phyloP scores from a whole-genome alignment of 345 rosid genomes.

The Leavenworthia alabamica region DNA sequence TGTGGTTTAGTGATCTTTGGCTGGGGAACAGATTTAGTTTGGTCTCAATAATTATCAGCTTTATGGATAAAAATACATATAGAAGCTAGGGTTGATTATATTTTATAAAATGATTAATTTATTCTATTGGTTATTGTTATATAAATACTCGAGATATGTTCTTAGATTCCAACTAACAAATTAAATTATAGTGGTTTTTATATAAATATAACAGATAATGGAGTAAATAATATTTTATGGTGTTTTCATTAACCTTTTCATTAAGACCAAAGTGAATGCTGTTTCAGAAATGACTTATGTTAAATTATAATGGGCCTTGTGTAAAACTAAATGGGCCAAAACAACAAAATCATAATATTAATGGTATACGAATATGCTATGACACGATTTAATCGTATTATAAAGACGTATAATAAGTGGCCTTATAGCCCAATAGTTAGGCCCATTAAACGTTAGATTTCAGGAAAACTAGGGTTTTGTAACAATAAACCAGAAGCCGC shows the following conservation, averaged over 20 bases:
- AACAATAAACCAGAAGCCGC: background rate
- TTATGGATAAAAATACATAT: no score
- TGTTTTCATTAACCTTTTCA: no score
- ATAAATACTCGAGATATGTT: no score
- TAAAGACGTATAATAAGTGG: no score
- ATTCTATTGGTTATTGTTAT: background rate
- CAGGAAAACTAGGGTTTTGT: conserved; percentile 15
- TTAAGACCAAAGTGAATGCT: no score
- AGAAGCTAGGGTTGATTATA: conserved; percentile 12
- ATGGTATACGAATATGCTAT: no score
- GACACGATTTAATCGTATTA: no score
- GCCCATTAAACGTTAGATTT: background rate
- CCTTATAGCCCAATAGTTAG: no score
- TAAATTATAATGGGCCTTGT: no score
- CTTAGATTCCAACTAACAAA: conserved; percentile 19
- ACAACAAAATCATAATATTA: no score
- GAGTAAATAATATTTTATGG: conserved; percentile 6
- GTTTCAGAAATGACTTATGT: no score
- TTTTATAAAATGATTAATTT: background rate
- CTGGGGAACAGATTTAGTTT: conserved; percentile 29
- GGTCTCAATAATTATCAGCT: conserved; percentile 19
- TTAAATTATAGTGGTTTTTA: background rate
- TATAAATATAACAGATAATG: background rate
- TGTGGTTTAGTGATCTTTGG: conserved; percentile 25
- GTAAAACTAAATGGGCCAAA: no score